Evolutionary conservation across 2,329 filamentous ascomycete genomes (phyloP).

Genomic region (Botrytis fragariae): DNA sequence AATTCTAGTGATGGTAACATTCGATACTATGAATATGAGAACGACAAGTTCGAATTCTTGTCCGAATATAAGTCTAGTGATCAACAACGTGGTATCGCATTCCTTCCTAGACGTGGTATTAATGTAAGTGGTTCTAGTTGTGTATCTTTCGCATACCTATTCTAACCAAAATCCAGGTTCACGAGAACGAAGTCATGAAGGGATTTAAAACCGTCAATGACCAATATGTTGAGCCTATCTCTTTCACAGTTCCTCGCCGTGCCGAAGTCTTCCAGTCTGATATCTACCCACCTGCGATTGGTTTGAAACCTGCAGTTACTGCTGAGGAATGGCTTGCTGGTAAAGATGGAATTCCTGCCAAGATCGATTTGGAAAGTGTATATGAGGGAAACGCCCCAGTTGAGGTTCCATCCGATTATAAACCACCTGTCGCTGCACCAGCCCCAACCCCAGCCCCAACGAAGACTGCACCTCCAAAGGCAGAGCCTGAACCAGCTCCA

Average conservation of each 20-base stretch:
- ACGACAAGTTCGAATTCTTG: slow-evolving; percentile 97
- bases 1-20: slow-evolving; percentile 88
- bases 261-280: slow-evolving; percentile 96
- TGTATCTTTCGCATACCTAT: slow-evolving; percentile 3
- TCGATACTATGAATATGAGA: slow-evolving; percentile 96
- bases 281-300: slow-evolving; percentile 85
- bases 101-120: slow-evolving; percentile 90
- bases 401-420: slow-evolving; percentile 71
- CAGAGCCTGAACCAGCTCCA: slow-evolving; percentile 51
- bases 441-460: slow-evolving; percentile 46
- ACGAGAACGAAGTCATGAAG: slow-evolving; percentile 94
- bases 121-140: slow-evolving; percentile 56
- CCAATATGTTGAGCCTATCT: slow-evolving; percentile 89
- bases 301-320: slow-evolving; percentile 75
- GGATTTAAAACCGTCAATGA: slow-evolving; percentile 98
- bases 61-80: slow-evolving; percentile 97
- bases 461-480: slow-evolving; percentile 47
- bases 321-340: slow-evolving; percentile 82
- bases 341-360: slow-evolving; percentile 79
- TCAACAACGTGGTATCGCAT: slow-evolving; percentile 90
- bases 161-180: slow-evolving; percentile 53
- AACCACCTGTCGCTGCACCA: slow-evolving; percentile 49
- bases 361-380: slow-evolving; percentile 89
- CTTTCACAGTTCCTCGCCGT: slow-evolving; percentile 91
- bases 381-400: slow-evolving; percentile 81